A percentile compares a stretch with the other conserved stretches of the same genome.
These are phyloP conservation scores for Volvox africanus DNA, from an alignment of 139 green algal genomes.

Conservation along the genomic window DNA sequence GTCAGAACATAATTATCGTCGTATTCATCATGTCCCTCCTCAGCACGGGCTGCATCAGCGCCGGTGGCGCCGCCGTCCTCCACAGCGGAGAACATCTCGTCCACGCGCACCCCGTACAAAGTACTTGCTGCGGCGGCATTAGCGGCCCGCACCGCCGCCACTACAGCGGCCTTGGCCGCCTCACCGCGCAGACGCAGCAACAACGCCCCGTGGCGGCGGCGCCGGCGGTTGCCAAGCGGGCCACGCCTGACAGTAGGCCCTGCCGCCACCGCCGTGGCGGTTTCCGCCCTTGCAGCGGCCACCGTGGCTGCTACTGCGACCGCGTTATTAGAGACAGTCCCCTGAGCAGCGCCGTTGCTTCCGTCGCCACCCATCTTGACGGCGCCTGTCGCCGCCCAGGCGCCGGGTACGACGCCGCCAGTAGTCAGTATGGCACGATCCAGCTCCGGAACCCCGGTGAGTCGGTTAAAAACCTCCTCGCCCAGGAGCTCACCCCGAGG, in stretches of 20 bases:
- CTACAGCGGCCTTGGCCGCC: neutral
- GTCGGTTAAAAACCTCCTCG: neutral
- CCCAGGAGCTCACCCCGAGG: neutral
- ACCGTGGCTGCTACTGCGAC: neutral
- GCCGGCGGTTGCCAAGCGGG: neutral
- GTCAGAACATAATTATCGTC: neutral
- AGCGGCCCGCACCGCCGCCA: too few relatives aligned
- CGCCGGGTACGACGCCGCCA: constrained; percentile 1
- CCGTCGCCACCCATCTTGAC: neutral
- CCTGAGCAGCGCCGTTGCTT: too few relatives aligned
- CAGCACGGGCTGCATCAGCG: neutral
- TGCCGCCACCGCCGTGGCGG: neutral
- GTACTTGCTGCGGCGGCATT: neutral
- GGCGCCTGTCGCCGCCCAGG: neutral
- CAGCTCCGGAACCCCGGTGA: constrained; percentile 22
- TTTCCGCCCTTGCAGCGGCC: neutral
- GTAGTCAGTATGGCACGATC: constrained; percentile 9
- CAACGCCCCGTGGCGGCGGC: neutral
- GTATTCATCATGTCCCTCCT: neutral
- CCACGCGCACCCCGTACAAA: constrained; percentile 19
- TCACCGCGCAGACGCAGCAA: neutral
- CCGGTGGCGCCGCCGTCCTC: neutral
- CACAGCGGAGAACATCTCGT: neutral
- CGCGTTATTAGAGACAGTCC: neutral
- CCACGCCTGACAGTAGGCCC: neutral